Percentiles rank a stretch among this genome's conserved stretches.
These are phyloP conservation scores for Mycena belliarum DNA, from an alignment of 768 basidiomycete species.

Conservation along the genomic window DNA sequence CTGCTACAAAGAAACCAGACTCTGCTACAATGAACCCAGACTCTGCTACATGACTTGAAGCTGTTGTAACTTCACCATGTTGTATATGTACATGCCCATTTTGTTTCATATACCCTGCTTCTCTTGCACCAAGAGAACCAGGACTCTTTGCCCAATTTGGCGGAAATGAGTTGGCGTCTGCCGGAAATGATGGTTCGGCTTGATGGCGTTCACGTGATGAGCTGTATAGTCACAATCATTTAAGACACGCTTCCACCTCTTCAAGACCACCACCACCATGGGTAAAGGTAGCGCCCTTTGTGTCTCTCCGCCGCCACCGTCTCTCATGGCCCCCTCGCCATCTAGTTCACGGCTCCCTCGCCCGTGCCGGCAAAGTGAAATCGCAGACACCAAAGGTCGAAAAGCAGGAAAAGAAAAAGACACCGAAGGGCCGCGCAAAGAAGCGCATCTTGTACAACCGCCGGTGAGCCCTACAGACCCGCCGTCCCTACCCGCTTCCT, in stretches of 20 bases:
- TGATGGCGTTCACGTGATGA: too few relatives aligned
- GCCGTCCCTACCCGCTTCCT: slow-evolving; percentile 2
- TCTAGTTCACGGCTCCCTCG: slow-evolving; percentile 98
- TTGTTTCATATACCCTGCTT: too few relatives aligned
- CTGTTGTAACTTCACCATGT: too few relatives aligned
- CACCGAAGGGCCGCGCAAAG: slow-evolving; percentile 95
- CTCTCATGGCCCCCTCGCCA: slow-evolving; percentile 5
- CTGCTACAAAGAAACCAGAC: background rate
- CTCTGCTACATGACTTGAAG: too few relatives aligned
- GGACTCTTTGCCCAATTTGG: too few relatives aligned
- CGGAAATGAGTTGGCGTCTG: too few relatives aligned
- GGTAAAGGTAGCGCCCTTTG: slow-evolving; percentile 57
- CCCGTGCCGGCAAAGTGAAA: slow-evolving; percentile 99
- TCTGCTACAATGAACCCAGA: background rate
- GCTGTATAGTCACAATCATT: background rate
- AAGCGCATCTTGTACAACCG: slow-evolving; percentile 94
- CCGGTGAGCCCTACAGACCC: slow-evolving; percentile 52
- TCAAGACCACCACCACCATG: slow-evolving; percentile 59
- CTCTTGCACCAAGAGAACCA: too few relatives aligned
- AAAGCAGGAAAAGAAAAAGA: slow-evolving; percentile 99
- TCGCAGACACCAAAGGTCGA: slow-evolving; percentile 98
- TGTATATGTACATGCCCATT: too few relatives aligned
- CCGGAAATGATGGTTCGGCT: too few relatives aligned
- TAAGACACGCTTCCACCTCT: background rate
- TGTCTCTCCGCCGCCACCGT: slow-evolving; percentile 15